These are phyloP conservation scores for peach (Prunus persica) DNA, from an alignment of 306 rosid species.

Conservation along the genomic window DNA sequence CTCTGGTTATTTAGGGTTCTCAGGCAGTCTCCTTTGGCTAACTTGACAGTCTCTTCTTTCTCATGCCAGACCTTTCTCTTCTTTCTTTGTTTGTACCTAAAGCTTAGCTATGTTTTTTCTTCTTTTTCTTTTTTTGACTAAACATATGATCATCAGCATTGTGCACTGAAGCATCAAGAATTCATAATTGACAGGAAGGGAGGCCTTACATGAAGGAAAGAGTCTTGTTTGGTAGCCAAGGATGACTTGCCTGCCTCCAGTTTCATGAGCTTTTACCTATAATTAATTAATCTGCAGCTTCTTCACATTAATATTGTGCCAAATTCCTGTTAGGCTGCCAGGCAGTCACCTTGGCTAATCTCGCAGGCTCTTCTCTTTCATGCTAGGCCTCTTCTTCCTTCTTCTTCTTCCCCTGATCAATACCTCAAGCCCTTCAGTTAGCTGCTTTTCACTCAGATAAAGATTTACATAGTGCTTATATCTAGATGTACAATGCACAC, in stretches of 20 bases:
- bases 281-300: too few species aligned
- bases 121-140: not conserved
- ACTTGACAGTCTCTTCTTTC: slow-evolving; percentile 14
- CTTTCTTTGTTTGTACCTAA: not conserved
- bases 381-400: slow-evolving; percentile 18
- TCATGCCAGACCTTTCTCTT: slow-evolving; percentile 21
- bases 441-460: too few species aligned
- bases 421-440: not conserved
- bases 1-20: not conserved
- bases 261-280: not conserved
- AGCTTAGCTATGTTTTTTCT: not conserved
- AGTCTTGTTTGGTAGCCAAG: slow-evolving; percentile 32
- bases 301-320: not conserved
- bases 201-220: slow-evolving; percentile 27
- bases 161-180: not conserved
- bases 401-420: not conserved
- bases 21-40: slow-evolving; percentile 31
- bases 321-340: not conserved
- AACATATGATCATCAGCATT: too few species aligned
- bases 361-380: slow-evolving; percentile 21
- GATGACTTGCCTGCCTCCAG: slow-evolving; percentile 25
- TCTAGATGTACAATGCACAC: not conserved
- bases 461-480: too few species aligned
- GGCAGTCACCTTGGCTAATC: slow-evolving; percentile 32
- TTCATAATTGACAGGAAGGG: not conserved